Evolutionary conservation across 2,329 filamentous ascomycete species (phyloP), one percentile per base, ranked within the genome.

Genomic region (Apiospora arundinis): DNA sequence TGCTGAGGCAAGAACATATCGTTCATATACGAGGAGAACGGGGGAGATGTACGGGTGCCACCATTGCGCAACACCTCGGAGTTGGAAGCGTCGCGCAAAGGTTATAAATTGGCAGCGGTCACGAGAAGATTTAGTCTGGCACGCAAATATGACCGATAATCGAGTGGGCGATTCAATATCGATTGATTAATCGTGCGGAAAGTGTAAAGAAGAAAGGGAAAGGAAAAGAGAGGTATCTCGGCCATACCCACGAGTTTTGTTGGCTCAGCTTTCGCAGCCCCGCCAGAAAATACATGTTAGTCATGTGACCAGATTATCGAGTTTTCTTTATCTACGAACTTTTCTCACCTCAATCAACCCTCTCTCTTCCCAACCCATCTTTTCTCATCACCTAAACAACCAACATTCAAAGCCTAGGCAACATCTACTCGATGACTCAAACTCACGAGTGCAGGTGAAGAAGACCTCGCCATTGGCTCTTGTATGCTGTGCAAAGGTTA

Each of bases 151-250:
- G 88, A 90, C 87, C 45, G 84, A 83, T 78, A 83, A 83, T 81
- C 78, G 82, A 87, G 85, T 88, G 80, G 82, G 79, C 71, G 81
- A 83, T 76, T 87, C 80, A 78, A 82, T 78, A 82, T 82, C 85
- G 87, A 86, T 90, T 90, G 88, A 90, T 90, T 89, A 85, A 85
- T 88, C 83, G 86, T 89, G 88, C 87, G 76, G 81, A 80, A 80
- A 84, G 86, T 88, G 82, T 87, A 80, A 77, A 78, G 79, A 79
- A 76, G 76, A 78, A 75, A 75, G 72, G 70, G 67, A 76, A 74
- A 71, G 71, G n/a, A 18, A 46, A 11, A 46, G 16, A 21, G 23
- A 45, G 23, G 40, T 40, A 44, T 67, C 28, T 9, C 63, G n/a
- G 63, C 37, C 5, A 46, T 25, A 42, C 65, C 16, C 5, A 12